These are phyloP conservation scores for Didymellaceae sp. DNA, from an alignment of 2,329 filamentous ascomycete species.

Conservation along the genomic window DNA sequence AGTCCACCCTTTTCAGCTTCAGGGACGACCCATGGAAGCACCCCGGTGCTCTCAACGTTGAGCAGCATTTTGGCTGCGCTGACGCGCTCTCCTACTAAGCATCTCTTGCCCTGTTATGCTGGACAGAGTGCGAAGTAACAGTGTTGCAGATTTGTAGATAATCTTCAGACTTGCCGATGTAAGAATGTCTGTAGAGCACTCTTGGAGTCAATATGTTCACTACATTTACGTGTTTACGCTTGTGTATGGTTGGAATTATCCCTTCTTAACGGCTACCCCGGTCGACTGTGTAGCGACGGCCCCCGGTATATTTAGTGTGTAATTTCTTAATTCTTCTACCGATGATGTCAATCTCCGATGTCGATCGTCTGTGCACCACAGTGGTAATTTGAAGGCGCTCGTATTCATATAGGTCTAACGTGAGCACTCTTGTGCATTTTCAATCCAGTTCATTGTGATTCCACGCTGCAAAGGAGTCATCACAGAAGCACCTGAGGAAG, in stretches of 20 bases:
- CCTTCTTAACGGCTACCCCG: slow-evolving; percentile 11
- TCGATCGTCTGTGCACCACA: slow-evolving; percentile 1
- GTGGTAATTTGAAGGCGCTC: neutral
- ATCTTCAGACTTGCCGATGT: slow-evolving; percentile 1
- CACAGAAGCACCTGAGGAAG: too few species aligned
- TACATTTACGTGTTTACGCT: slow-evolving; percentile 19
- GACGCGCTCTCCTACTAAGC: slow-evolving; percentile 50
- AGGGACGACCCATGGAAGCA: slow-evolving; percentile 84
- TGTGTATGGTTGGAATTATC: slow-evolving; percentile 8
- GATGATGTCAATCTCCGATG: slow-evolving; percentile 2
- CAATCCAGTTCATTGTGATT: neutral
- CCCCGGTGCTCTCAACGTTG: slow-evolving; percentile 71
- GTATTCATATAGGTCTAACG: slow-evolving; percentile 9
- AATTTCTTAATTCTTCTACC: slow-evolving; percentile 14
- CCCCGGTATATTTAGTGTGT: slow-evolving; percentile 19
- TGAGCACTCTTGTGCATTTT: neutral
- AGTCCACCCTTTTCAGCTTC: slow-evolving; percentile 82
- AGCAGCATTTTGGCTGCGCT: slow-evolving; percentile 79
- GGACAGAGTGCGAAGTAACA: neutral
- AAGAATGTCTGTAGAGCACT: slow-evolving; percentile 1
- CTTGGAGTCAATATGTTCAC: slow-evolving; percentile 2
- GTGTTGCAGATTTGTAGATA: neutral
- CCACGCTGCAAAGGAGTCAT: too few species aligned
- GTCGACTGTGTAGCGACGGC: slow-evolving; percentile 10
- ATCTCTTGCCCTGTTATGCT: neutral